Percentiles rank a stretch among this genome's conserved stretches.
phyloP scores from a whole-genome alignment of 139 green algal species.

The Closterium sp. region DNA sequence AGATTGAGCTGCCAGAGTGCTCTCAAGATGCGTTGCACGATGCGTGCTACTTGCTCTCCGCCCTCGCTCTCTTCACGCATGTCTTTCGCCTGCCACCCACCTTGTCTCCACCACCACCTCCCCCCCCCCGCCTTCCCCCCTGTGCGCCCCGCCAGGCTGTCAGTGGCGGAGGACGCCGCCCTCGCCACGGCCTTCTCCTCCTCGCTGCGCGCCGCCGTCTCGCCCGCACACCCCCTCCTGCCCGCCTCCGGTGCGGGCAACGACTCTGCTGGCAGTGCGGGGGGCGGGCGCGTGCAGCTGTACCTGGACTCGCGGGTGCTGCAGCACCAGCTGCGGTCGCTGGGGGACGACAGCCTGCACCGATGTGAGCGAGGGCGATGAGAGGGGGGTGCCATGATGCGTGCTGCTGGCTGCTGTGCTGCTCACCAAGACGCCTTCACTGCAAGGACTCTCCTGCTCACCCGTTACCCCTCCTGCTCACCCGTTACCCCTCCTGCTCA shows the following conservation, averaged over 20 bases:
- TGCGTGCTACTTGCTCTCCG: too few species aligned
- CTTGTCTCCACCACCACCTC: background rate
- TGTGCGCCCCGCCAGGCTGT: background rate
- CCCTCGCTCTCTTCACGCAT: too few species aligned
- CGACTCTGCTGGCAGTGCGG: background rate
- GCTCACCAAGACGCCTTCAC: too few species aligned
- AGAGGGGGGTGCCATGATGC: background rate
- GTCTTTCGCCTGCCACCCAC: too few species aligned
- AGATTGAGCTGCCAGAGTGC: too few species aligned
- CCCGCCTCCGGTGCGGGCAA: background rate
- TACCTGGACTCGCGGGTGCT: slow-evolving; percentile 21
- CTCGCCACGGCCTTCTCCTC: slow-evolving; percentile 16
- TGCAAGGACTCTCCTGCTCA: too few species aligned
- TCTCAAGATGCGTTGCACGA: too few species aligned
- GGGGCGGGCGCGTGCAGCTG: background rate
- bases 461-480: too few species aligned
- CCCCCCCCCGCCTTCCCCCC: background rate
- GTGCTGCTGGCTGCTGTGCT: too few species aligned
- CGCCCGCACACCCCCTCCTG: background rate
- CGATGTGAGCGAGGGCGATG: background rate
- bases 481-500: too few species aligned
- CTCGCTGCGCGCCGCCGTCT: background rate
- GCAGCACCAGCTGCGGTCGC: slow-evolving; percentile 20
- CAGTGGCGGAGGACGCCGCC: slow-evolving; percentile 12
- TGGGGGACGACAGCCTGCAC: background rate